These are phyloP conservation scores for Entoloma clypeatum DNA, from an alignment of 1,284 basidiomycete species.

Conservation along the genomic window DNA sequence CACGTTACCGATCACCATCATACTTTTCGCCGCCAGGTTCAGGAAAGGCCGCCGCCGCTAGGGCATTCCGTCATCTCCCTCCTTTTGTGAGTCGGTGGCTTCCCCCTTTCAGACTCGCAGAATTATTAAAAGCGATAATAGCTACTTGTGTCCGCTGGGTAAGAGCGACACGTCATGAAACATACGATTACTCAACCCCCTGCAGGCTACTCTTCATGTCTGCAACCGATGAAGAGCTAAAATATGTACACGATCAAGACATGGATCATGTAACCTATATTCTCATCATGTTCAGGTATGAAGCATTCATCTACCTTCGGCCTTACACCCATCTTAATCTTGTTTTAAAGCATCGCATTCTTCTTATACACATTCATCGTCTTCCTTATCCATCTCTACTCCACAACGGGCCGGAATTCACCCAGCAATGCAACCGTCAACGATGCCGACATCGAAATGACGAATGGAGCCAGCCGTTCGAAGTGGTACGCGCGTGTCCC, in stretches of 20 bases:
- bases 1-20: slow-evolving; percentile 18
- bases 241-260: slow-evolving; percentile 59
- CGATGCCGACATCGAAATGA: slow-evolving; percentile 29
- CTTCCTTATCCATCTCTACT: slow-evolving; percentile 38
- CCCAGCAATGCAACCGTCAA: slow-evolving; percentile 16
- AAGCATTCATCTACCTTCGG: slow-evolving; percentile 3
- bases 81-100: slow-evolving; percentile 70
- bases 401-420: slow-evolving; percentile 59
- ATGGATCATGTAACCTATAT: slow-evolving; percentile 91
- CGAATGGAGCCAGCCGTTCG: slow-evolving; percentile 21
- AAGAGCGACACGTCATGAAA: slow-evolving; percentile 11
- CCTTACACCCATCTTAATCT: slow-evolving; percentile 7
- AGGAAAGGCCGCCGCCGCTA: slow-evolving; percentile 39
- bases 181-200: slow-evolving; percentile 5
- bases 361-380: slow-evolving; percentile 69
- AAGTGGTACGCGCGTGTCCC: slow-evolving; percentile 41
- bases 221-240: slow-evolving; percentile 86
- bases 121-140: slow-evolving; percentile 25
- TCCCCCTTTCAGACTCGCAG: slow-evolving; percentile 3
- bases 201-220: slow-evolving; percentile 77
- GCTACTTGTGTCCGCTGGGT: slow-evolving; percentile 69
- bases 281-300: slow-evolving; percentile 76
- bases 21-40: slow-evolving; percentile 19
- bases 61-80: slow-evolving; percentile 79
- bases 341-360: slow-evolving; percentile 57